Percentiles rank a stretch among this genome's conserved stretches.
phyloP scores from a whole-genome alignment of 257 asterid genomes.

The Solanum medicagineum region DNA sequence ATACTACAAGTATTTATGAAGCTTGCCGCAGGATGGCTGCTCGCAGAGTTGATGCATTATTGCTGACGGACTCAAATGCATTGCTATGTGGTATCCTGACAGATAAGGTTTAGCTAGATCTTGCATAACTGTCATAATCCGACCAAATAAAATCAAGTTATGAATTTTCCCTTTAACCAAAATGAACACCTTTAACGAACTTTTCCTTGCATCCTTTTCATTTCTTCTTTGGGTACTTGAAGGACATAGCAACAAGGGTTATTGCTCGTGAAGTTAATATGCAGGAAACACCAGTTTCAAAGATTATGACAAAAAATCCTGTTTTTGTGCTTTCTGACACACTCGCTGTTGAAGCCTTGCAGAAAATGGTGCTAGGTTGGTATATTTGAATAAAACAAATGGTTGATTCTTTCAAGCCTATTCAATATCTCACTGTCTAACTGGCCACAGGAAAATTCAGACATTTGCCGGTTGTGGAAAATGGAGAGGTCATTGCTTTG shows the following conservation, averaged over 20 bases:
- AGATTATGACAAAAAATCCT: constrained; percentile 96
- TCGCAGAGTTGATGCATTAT: constrained; percentile 81
- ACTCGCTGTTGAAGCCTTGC: constrained; percentile 96
- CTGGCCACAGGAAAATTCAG: constrained; percentile 75
- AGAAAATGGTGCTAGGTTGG: constrained; percentile 95
- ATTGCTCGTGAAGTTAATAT: constrained; percentile 70
- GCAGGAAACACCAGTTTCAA: constrained; percentile 81
- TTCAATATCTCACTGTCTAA: not conserved
- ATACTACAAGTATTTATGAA: constrained; percentile 62
- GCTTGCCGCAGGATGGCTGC: constrained; percentile 93
- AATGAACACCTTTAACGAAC: not conserved
- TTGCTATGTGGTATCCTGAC: constrained; percentile 90
- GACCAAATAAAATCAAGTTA: not conserved
- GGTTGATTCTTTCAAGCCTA: not conserved
- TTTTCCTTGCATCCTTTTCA: not conserved
- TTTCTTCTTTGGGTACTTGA: not conserved
- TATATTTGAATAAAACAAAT: not conserved
- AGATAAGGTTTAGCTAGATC: constrained; percentile 49
- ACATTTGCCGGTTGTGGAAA: constrained; percentile 91
- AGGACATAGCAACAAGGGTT: constrained; percentile 89
- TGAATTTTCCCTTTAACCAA: not conserved
- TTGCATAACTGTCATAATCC: not conserved
- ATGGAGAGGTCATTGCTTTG: constrained; percentile 92
- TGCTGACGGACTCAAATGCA: constrained; percentile 94
- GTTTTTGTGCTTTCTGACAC: constrained; percentile 94